A percentile compares a stretch with the other conserved stretches of the same genome.
phyloP scores from a whole-genome alignment of 2,329 filamentous ascomycete species.

The Tolypocladium ophioglossoides region DNA sequence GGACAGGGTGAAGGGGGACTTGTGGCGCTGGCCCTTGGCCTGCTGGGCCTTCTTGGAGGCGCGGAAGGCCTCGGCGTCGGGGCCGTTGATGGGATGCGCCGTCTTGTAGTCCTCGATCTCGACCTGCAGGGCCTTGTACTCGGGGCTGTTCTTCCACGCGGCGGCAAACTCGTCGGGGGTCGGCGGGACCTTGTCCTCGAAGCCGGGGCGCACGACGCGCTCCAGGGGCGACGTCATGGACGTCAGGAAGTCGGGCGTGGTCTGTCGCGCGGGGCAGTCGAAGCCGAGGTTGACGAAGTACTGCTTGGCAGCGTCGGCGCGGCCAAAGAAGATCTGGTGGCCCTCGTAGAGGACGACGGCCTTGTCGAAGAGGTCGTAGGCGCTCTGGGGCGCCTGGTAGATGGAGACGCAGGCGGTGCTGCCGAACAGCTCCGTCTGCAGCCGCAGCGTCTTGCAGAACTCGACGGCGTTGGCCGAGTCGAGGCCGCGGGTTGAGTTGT shows the following conservation, averaged over 20 bases:
- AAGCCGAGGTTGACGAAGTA: constrained; percentile 62
- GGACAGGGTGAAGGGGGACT: constrained; percentile 77
- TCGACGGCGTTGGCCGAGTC: constrained; percentile 68
- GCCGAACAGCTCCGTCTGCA: constrained; percentile 56
- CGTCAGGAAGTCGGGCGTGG: constrained; percentile 62
- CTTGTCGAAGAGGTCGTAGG: constrained; percentile 56
- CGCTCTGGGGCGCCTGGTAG: constrained; percentile 57
- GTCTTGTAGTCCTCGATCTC: constrained; percentile 47
- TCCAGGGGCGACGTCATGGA: constrained; percentile 54
- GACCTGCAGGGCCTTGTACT: constrained; percentile 38
- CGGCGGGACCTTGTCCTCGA: constrained; percentile 43
- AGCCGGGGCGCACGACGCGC: constrained; percentile 44
- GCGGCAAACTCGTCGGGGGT: constrained; percentile 52
- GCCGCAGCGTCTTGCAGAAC: constrained; percentile 60
- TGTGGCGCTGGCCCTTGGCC: constrained; percentile 47
- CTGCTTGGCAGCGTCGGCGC: constrained; percentile 44
- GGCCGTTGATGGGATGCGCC: constrained; percentile 41
- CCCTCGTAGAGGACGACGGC: constrained; percentile 48
- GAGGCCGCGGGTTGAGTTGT: constrained; percentile 64
- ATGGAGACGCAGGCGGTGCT: constrained; percentile 61
- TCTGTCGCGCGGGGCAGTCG: constrained; percentile 54
- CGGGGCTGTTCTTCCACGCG: constrained; percentile 44
- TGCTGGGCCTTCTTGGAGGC: constrained; percentile 43
- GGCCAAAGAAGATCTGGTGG: constrained; percentile 53
- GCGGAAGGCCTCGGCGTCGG: constrained; percentile 47